Evolutionary conservation across 495 filamentous ascomycete species (phyloP), one percentile per base, ranked within the genome.

Genomic region (Penicillium subrubescens): DNA sequence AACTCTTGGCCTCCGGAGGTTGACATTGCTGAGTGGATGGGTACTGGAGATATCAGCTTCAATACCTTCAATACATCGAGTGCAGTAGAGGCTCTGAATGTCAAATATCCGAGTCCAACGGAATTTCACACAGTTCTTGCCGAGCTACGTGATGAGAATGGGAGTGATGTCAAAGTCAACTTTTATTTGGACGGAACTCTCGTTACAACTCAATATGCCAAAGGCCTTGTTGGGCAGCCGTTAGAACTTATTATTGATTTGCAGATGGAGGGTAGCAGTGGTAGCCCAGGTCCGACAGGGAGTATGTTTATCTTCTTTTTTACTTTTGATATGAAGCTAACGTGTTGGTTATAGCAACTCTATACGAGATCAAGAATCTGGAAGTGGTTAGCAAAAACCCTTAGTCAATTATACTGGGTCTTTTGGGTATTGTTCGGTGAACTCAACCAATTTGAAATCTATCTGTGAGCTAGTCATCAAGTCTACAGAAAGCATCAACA

Each of bases 21-120:
- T 41, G 85, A 88, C 62, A 77, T 87, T 74, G 85, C 84, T 1
- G 85, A 87, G 71, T 87, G 86, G 86, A 88, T 87, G 66, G 85
- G 86, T 5, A 78, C 74, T n/a, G 86, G 85, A 8, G 81, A 85
- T 68, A 85, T 88, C 54, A 82, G 78, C 10, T 87, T 87, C 73
- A 88, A 88, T 59, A 87, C 84, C 1, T 87, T 87, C 71, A 87
- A 87, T 64, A 83, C 83, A 10, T 82, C 78, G 29, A 81, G 76
- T 17, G 69, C 78, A 39, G 77, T 86, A 0, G 62, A 74, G 15
- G 79, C 81, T 55, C 72, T 76, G 27, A 77, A 87, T 62, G 81
- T 84, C 27, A 69, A 68, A 0, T 87, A 88, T 64, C 71, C 80
- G 12, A 78, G 54, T 41, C 74, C 85, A 0, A 76, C 64, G 2